Evolutionary conservation across 106 monocot species (phyloP).

Genomic region (Allium sativum): DNA sequence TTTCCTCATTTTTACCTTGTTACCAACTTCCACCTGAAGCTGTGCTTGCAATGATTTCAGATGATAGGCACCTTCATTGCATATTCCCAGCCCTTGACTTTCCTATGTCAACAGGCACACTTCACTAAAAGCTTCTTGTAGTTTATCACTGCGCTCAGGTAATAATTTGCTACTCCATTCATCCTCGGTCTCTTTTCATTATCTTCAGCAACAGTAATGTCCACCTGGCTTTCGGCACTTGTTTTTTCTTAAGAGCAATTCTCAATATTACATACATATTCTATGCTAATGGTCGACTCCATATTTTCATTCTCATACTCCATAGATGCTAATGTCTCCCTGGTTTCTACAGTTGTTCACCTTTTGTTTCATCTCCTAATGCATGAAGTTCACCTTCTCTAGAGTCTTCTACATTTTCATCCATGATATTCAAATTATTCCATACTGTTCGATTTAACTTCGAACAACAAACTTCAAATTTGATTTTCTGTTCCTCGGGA

Average conservation of each 20-base stretch:
- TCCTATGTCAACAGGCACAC: too few relatives aligned
- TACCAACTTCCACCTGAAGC: too few relatives aligned
- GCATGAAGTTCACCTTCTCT: not conserved
- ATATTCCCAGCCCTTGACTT: too few relatives aligned
- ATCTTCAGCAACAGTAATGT: not conserved
- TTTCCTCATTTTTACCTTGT: too few relatives aligned
- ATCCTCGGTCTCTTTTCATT: too few relatives aligned
- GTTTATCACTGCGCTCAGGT: too few relatives aligned
- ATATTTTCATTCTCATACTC: not conserved
- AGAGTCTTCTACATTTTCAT: not conserved
- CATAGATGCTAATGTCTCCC: not conserved
- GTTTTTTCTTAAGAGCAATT: slow-evolving; percentile 1
- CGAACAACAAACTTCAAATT: not conserved
- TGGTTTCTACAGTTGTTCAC: not conserved
- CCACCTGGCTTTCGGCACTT: not conserved
- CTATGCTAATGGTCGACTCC: not conserved
- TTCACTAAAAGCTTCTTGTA: too few relatives aligned
- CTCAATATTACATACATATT: not conserved
- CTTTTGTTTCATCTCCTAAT: not conserved
- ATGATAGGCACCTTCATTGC: too few relatives aligned
- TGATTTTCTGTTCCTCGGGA: not conserved
- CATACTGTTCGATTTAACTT: not conserved
- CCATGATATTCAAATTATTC: not conserved
- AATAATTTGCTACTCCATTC: too few relatives aligned
- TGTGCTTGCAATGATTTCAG: too few relatives aligned